Base-by-base conservation (phyloP, 2,329 filamentous ascomycete species). In the Aspergillus spinulosporus region DNA sequence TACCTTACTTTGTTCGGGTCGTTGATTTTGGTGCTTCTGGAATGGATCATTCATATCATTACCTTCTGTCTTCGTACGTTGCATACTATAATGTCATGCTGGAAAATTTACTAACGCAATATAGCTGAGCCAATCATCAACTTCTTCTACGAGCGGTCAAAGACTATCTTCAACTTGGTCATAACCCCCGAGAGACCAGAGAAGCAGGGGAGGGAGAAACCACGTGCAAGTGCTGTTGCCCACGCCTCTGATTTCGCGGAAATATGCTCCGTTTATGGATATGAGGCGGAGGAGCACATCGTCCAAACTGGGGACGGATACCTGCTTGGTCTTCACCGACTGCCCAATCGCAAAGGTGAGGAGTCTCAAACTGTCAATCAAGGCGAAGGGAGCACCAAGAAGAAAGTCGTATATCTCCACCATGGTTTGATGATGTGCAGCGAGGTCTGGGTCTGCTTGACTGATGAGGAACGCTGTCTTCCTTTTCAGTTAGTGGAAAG, bases 381-480 rank as follows among this genome's bases (percentile, higher is more conserved):
- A 49, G 78, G 80, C 0, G 80, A 81, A 1, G 80, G 82, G 36
- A 87, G 87, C 66, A 65, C 89, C 31, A 83, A 82, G 74, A 97
- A 97, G 78, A 89, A 87, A 64, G 90, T 97, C 48, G 87, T 94
- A 5, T 99, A 97, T 72, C 79, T 99, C 61, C 94, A 99, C 69
- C 94, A 99, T 74, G 94, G 93, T 6, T 82, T 99, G 56, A 83
- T 99, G 69, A 99, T 99, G 94, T 97, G 97, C 75, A 96, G 92
- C 66, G 94, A 99, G 74, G 93, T 99, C 34, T 99, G 94, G 94
- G 90, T 97, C 6, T 95, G 91, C 69, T 77, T 93, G 69, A 96
- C 93, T 0, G 90, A 97, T 63, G 86, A 88, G 64, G 84, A 95
- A 72, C 84, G 92, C 64, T 93, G 89, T 64, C 79, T 99, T 39